Evolutionary conservation across 192 early-diverging fungal species (phyloP), one percentile per base, ranked within the genome.

Genomic region (Diversispora epigaea): DNA sequence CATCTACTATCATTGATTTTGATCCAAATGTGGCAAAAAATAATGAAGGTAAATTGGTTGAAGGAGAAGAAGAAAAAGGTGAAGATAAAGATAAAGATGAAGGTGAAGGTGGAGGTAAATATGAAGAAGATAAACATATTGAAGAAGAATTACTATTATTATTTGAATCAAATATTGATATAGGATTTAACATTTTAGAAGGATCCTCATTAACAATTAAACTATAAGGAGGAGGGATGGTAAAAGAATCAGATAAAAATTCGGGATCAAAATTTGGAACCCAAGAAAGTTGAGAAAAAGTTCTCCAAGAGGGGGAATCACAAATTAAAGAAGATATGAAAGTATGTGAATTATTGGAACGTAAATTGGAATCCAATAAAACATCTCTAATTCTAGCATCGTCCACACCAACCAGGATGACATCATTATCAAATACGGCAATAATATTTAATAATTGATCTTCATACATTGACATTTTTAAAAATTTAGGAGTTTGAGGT

Each of bases 1-100:
- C 19, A 40, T 72, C 70, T n/a, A 72, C 70, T 12, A 72, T 60
- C 70, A 72, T 58, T n/a, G 70, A 72, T n/a, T 60, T 72, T 10
- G 70, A 58, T 21, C 70, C 70, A 60, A 72, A 72, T 12, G 70
- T 72, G 17, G 70, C 70, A 21, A 72, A 72, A 72, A 72, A 72
- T 44, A 72, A 72, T 21, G 54, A 54, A 4, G 49, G 52, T 55
- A 14, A 6, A 3, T 46, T 50, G 11, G 17, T 47, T 9, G 68
- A n/a, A 40, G 25, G 14, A 14, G 44, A 14, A 14, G 56, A 71
- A n/a, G 56, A 44, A 1, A 32, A 32, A 32, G 25, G 0, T 32
- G 25, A 32, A 32, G 25, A 2, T 32, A 2, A 32, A 32, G 25
- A 2, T 32, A 2, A 32, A 32, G 25, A 2, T 32, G 25, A 32